Base-by-base conservation (phyloP, 257 asterid species). In the Nicotiana otophora region DNA sequence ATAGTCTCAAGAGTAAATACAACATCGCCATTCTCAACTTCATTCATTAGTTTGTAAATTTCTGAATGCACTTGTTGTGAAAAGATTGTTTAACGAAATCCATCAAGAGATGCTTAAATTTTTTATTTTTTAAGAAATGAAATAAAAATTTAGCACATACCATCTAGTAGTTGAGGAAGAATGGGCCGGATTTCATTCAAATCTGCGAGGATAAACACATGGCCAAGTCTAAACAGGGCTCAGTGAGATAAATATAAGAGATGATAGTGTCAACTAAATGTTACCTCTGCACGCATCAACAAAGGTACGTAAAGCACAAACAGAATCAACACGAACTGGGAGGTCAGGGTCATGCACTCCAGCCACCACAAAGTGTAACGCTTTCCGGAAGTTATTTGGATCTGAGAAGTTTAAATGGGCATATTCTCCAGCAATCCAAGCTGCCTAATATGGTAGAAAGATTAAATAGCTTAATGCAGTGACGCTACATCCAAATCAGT, bases 381-480 rank as follows among this genome's bases (percentile, higher is more conserved):
- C 97, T 82, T 90, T 89, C 65, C 97, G 92, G 88, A 94, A 96
- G 89, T 93, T 96, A 79, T 90, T 92, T 58, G 97, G 92, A 78
- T 94, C 96, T 9, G 96, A 85, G 89, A 96, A 96, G 78, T 81
- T 91, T 81, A 96, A 82, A 82, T 92, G 97, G 53, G 99, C 99
- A 86, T 96, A 96, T 88, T 96, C 98, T 81, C 99, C 99, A 17
- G 99, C 98, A 90, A 96, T 98, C 99, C 99, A 96, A 33, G 99
- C 98, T 28, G 99, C 99, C 99, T 96, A 84, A 66, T 84, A 64
- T 64, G 63, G 86, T 83, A 67, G 79, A 68, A 79, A 64, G 80
- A 78, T 70, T 51, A 54, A 82, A 10, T 33, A 30, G 15, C 70
- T 74, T 66, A 72, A 60, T 10, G 16, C 55, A 48, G 4, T 10